Evolutionary conservation across 1,284 basidiomycete genomes (phyloP), one percentile per base, ranked within the genome.

Genomic region (Cystobasidium slooffiae): DNA sequence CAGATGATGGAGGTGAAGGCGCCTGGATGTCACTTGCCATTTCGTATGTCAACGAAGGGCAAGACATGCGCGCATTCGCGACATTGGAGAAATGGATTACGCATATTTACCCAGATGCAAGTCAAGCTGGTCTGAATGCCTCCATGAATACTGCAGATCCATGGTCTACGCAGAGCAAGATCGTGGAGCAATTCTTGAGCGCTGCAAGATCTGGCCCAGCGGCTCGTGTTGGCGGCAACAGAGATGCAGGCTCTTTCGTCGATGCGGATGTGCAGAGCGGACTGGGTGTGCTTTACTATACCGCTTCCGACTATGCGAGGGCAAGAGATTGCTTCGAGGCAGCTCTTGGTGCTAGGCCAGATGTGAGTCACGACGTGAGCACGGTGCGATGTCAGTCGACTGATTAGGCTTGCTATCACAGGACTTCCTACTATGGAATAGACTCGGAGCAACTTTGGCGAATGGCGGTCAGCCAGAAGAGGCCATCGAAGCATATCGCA

Each of bases 391-490:
- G 1, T 16, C 20, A 14, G 47, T 51, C 47, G 14, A 53, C 31
- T 70, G 8, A 14, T 16, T 24, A 6, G 47, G 20, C 16, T 10
- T 66, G 20, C 41, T 39, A 49, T 22, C 39, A 6, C n/a, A 91
- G 89, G 97, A 99, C 83, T 98, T 94, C 82, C 84, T 96, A 14
- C 84, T 99, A 8, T 99, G 97, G 97, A 99, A 99, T 82, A 86
- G 97, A 65, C 85, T 97, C 6, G 97, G 97, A 3, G 97, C 96
- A 0, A 94, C 92, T 6, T 85, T 99, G 49, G 97, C 95, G 18
- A 99, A 99, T 82, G 94, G 93, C 0, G 94, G 89, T 75, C 91
- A 93, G 78, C 92, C 96, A 0, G 97, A 99, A 82, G 93, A 97
- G 82, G 96, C 97, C 2, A 87, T 99, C 44, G 92, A 93, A 52